phyloP scores from a whole-genome alignment of 202 grass and related monocot species.

The Cymbopogon flexuosus region DNA sequence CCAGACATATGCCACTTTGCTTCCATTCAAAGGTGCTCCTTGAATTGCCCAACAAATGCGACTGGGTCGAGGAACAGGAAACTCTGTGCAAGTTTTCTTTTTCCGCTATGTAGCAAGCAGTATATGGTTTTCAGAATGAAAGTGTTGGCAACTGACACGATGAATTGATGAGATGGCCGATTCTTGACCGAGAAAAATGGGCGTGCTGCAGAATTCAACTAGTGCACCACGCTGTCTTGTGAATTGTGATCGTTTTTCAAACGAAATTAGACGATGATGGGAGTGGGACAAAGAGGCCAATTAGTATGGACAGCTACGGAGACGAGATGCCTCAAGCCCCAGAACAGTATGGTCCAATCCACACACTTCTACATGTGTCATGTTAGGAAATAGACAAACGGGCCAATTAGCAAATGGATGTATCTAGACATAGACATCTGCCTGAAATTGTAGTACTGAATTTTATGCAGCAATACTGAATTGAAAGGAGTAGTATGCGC shows the following conservation, averaged over 20 bases:
- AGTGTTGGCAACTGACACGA: not conserved
- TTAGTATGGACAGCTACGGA: not conserved
- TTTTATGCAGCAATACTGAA: not conserved
- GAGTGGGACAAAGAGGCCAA: not conserved
- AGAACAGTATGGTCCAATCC: not conserved
- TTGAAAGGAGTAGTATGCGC: not conserved
- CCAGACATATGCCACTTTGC: not conserved
- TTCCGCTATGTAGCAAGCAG: not conserved
- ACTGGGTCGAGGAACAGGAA: not conserved
- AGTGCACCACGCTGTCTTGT: not conserved
- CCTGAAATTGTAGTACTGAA: not conserved
- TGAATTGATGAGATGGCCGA: not conserved
- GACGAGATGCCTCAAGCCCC: not conserved
- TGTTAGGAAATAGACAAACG: too few relatives aligned
- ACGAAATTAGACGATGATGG: not conserved
- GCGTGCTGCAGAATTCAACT: not conserved
- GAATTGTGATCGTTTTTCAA: not conserved
- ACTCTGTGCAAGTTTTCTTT: not conserved
- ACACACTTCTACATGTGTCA: not conserved
- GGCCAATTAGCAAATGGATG: too few relatives aligned
- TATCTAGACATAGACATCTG: too few relatives aligned
- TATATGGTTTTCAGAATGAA: not conserved
- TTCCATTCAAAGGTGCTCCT: not conserved
- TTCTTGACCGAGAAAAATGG: not conserved
- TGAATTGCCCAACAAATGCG: not conserved